Evolutionary conservation across 1,284 basidiomycete species (phyloP).

Genomic region (Gastroboletus turbinatus): DNA sequence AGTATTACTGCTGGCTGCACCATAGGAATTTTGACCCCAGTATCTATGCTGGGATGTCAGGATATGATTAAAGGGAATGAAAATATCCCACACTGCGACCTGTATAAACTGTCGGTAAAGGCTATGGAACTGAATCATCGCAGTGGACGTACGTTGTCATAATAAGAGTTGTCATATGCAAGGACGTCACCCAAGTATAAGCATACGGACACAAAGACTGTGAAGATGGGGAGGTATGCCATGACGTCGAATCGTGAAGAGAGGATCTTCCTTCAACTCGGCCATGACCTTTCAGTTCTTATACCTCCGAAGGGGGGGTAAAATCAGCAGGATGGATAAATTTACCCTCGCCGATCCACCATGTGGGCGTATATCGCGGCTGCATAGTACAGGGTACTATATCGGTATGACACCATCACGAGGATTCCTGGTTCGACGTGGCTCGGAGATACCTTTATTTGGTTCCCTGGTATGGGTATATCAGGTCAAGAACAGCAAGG

Average conservation of each 20-base stretch:
- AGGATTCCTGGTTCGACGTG: slow-evolving; percentile 9
- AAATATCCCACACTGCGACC: slow-evolving; percentile 50
- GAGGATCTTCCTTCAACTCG: not conserved
- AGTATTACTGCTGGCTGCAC: slow-evolving; percentile 17
- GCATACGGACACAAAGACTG: slow-evolving; percentile 9
- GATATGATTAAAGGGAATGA: not conserved
- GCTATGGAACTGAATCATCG: not conserved
- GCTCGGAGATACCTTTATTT: not conserved
- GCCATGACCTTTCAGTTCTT: slow-evolving; percentile 16
- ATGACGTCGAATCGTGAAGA: slow-evolving; percentile 13
- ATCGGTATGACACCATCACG: slow-evolving; percentile 7
- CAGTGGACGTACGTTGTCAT: slow-evolving; percentile 54
- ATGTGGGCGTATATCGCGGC: slow-evolving; percentile 8
- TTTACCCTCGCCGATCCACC: slow-evolving; percentile 1
- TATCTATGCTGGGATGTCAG: slow-evolving; percentile 20
- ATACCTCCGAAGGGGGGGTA: slow-evolving; percentile 17
- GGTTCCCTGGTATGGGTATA: slow-evolving; percentile 13
- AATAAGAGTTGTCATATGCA: slow-evolving; percentile 55
- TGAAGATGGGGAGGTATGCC: slow-evolving; percentile 5
- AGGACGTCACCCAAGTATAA: slow-evolving; percentile 19
- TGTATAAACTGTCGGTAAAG: slow-evolving; percentile 21
- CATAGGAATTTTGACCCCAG: slow-evolving; percentile 33
- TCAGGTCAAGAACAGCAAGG: slow-evolving; percentile 1
- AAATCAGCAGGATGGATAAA: not conserved
- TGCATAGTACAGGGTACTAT: slow-evolving; percentile 11